Base-by-base conservation (phyloP, 1,139 yeast species). In the Sugiyamaella novakii region DNA sequence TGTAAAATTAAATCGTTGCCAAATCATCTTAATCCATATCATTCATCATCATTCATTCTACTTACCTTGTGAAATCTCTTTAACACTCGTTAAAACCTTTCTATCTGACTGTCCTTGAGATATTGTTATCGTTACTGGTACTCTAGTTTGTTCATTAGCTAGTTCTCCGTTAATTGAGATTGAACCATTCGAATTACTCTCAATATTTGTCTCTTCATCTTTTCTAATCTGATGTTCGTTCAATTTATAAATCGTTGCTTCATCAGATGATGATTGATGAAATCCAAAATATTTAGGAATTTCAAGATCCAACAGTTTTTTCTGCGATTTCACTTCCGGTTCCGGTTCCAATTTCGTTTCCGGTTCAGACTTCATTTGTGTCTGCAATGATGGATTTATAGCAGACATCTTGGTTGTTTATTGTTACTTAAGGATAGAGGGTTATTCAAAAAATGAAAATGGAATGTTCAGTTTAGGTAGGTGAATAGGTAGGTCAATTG, bases 391-490 rank as follows among this genome's bases (percentile, higher is more conserved):
- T 24, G 27, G 27, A 24, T 24, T 24, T 6, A 5, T 24, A 24
- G 5, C 27, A 24, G 27, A 5, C 27, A 24, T 24, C 8, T 24
- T 28, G 30, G n/a, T 28, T 28, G 30, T 11, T 28, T 28, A 28
- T 28, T 28, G 8, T 7, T 28, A 14, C n/a, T 28, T n/a, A n/a
- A n/a, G n/a, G n/a, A n/a, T n/a, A n/a, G n/a, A 28, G 30, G 5
- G 33, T 29, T 34, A 17, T 15, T 18, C 10, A 3, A 25, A 35
- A n/a, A 24, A 19, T n/a, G 24, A 27, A 28, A 27, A 25, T 33
- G 33, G 25, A 38, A 15, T 38, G 42, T 27, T 38, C 42, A 28
- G 42, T 38, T 38, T 38, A 17, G 42, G 42, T 38, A 38, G 31
- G 33, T 27, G 21, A 27, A 10, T 15, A 27, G 42, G 42, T 27